Base-by-base conservation (phyloP, 2,329 filamentous ascomycete genomes). In the Fusarium neocosmosporiellum region DNA sequence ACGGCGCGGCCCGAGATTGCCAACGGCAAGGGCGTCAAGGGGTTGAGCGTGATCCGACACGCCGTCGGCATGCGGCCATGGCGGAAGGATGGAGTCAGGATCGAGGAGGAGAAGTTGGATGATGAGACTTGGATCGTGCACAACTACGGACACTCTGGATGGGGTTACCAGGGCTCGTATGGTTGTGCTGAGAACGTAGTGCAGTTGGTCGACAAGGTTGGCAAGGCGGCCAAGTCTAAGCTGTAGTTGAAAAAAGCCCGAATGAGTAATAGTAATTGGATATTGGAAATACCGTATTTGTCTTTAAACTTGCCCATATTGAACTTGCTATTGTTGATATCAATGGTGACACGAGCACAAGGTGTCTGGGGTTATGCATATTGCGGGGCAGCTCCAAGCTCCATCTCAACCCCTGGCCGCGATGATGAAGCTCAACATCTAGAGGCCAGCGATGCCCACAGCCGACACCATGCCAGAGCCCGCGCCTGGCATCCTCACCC, bases 51-150 rank as follows among this genome's bases (percentile, higher is more conserved):
- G 22, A 87, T 98, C 59, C 87, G 94, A 20, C 95, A 98, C 80
- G 93, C 91, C 5, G 95, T 97, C 16, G 95, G 95, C 0, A 78
- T 98, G 76, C 87, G 95, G 66, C 95, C 95, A 7, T 89, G 92
- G 79, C 86, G 95, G 59, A 87, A 90, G 64, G 92, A 88, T 2
- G 95, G 95, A 0, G 90, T 94, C 22, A 88, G 95, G 65, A 84
- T 97, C 16, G 94, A 97, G 82, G 91, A 78, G 61, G 82, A 84
- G 73, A 76, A 72, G 22, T 60, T 83, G 33, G 83, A 87, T 59
- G 90, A 89, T 8, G 86, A 89, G 4, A 88, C 81, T 4, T 86
- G 88, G 81, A 88, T 95, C n/a, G 91, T 96, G 62, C 94, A 96
- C 80, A 93, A 94, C 76, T 95, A 95, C 75, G 93, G 93, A 0